These are phyloP conservation scores for Coemansia sp. DNA, from an alignment of 192 early-diverging fungal genomes.

Conservation along the genomic window DNA sequence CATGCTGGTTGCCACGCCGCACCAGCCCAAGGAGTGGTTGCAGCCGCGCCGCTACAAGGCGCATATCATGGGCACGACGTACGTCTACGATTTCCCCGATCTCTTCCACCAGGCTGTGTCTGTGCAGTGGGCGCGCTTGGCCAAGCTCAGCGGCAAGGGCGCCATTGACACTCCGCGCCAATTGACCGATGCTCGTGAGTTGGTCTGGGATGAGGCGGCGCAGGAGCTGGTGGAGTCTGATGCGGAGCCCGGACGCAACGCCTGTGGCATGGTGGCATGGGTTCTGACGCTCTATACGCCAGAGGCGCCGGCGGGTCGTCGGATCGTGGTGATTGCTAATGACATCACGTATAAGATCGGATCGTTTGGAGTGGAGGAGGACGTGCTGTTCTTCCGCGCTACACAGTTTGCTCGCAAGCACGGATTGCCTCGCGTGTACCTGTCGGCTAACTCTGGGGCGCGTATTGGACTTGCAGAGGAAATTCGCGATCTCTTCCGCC, in stretches of 20 bases:
- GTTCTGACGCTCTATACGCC: conserved; percentile 85
- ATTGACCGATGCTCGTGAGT: conserved; percentile 77
- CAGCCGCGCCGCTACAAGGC: conserved; percentile 97
- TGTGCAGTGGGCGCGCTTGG: conserved; percentile 68
- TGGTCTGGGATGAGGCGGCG: conserved; percentile 80
- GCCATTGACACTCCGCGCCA: conserved; percentile 57
- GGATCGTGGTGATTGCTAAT: conserved; percentile 93
- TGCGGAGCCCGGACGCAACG: conserved; percentile 85
- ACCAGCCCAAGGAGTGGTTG: conserved; percentile 92
- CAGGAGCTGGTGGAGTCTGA: conserved; percentile 68
- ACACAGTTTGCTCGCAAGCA: conserved; percentile 81
- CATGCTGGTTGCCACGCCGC: conserved; percentile 75
- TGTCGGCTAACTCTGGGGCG: conserved; percentile 98
- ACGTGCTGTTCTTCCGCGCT: conserved; percentile 88
- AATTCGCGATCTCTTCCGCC: conserved; percentile 79
- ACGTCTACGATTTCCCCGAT: conserved; percentile 98
- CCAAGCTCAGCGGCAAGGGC: conserved; percentile 19
- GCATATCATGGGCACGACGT: conserved; percentile 96
- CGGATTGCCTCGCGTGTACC: conserved; percentile 90
- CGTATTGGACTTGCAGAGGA: conserved; percentile 97
- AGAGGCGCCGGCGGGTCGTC: conserved; percentile 86
- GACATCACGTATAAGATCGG: conserved; percentile 98
- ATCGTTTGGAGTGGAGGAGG: conserved; percentile 93
- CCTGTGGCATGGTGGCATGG: conserved; percentile 97
- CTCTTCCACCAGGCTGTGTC: conserved; percentile 89